A percentile compares a stretch with the other conserved stretches of the same genome.
Conservation (phyloP, 371 early-diverging fungal genomes). For the Chytridium lagenaria region DNA sequence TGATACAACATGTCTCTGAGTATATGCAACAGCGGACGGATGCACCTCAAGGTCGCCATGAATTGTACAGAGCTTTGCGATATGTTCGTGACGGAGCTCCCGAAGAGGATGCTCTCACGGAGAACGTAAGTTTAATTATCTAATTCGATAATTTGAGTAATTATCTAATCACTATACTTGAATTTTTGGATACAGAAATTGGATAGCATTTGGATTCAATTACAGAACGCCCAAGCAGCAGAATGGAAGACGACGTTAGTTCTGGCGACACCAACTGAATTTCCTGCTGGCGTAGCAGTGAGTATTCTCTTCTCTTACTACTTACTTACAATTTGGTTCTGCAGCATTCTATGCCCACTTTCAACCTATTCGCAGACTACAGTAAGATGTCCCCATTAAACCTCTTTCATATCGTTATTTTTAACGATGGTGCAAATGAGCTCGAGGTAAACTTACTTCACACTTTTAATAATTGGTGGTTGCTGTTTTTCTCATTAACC, state of each 20-base stretch:
- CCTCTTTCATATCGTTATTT: conserved; percentile 23
- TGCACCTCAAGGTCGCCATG: neutral
- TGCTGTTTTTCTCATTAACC: conserved; percentile 55
- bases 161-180: neutral
- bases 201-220: conserved; percentile 72
- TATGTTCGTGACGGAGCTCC: conserved; percentile 58
- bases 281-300: conserved; percentile 51
- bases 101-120: neutral
- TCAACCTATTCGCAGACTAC: neutral
- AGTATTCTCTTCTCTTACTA: neutral
- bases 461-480: too few species aligned
- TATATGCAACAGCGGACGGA: neutral
- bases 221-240: conserved; percentile 61
- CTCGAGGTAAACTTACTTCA: conserved; percentile 31
- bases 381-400: conserved; percentile 39
- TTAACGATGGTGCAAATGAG: conserved; percentile 51
- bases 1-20: neutral
- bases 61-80: conserved; percentile 6
- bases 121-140: neutral
- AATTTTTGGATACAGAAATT: conserved; percentile 57
- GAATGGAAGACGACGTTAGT: conserved; percentile 66
- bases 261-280: conserved; percentile 65
- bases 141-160: neutral
- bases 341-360: conserved; percentile 36
- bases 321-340: neutral